Evolutionary conservation across 1,284 basidiomycete genomes (phyloP), one percentile per base, ranked within the genome.

Genomic region (Papiliotrema nemorosa): DNA sequence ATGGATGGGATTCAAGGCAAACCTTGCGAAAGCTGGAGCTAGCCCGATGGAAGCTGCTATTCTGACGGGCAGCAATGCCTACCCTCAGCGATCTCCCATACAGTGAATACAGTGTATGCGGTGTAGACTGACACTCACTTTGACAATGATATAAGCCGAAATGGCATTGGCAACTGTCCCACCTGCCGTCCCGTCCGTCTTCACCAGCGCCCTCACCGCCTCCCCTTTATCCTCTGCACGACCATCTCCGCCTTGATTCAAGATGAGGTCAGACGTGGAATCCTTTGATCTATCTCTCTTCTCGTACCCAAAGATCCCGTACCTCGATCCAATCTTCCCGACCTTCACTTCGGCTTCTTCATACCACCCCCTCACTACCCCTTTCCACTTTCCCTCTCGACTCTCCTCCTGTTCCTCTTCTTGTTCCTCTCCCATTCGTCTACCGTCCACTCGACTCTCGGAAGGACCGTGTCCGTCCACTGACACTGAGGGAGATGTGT

Each of bases 141-240:
- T 97, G 53, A 86, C 87, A 5, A 83, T 76, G 1, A 84, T 84
- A 69, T 94, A 97, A 0, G 91, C 90, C 20, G 90, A 79, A 0
- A 91, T 82, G 0, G 84, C 72, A 56, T 77, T 69, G 0, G 74
- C 72, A 0, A 77, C 69, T 5, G 67, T 66, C 10, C 65, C 68
- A 1, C 66, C 69, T 10, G 65, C 63, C 18, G 29, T 5, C 34
- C 45, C 21, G 20, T 27, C 40, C 38, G 14, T 39, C 13, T 22
- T 12, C 21, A 24, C 7, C 6, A 22, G 21, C 20, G 3, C 22
- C 20, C 39, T 18, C 29, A 20, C 16, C 36, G 34, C 33, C 37
- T 14, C n/a, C 22, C 31, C 39, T 39, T n/a, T 24, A 22, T 31
- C 34, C 27, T 37, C 40, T 49, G 25, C 31, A 7, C n/a, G 14